Percentiles rank a stretch among this genome's conserved stretches.
phyloP scores from a whole-genome alignment of 2,329 filamentous ascomycete genomes.

The Laburnicola sp. region DNA sequence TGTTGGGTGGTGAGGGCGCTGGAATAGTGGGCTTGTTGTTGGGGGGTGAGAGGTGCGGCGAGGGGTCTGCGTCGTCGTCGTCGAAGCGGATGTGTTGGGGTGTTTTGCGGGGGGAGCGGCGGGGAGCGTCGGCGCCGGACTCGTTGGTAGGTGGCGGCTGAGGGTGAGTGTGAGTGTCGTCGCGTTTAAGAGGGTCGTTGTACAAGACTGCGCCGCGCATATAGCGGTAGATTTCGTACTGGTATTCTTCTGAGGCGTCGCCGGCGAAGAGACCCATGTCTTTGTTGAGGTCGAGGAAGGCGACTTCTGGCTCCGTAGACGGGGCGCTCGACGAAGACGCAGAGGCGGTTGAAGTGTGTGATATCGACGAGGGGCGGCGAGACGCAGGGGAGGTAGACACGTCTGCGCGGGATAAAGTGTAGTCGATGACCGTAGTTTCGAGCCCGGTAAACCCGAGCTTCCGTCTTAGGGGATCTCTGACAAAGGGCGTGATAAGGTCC shows the following conservation, averaged over 20 bases:
- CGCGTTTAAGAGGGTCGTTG: slow-evolving; percentile 47
- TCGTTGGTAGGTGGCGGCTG: slow-evolving; percentile 11
- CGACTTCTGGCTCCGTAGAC: slow-evolving; percentile 33
- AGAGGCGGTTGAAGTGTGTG: slow-evolving; percentile 13
- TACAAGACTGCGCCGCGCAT: slow-evolving; percentile 53
- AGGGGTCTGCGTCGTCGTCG: slow-evolving; percentile 5
- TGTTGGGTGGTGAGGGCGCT: slow-evolving; percentile 8
- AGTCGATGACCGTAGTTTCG: slow-evolving; percentile 68
- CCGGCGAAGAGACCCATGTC: slow-evolving; percentile 52
- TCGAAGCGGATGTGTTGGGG: slow-evolving; percentile 32
- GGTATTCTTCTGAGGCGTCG: slow-evolving; percentile 54
- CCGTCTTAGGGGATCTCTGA: slow-evolving; percentile 40
- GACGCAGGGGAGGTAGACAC: slow-evolving; percentile 39
- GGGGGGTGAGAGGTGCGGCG: slow-evolving; percentile 10
- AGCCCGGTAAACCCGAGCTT: slow-evolving; percentile 58
- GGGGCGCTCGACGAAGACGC: slow-evolving; percentile 11
- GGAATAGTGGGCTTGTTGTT: neutral
- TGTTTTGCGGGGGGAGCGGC: slow-evolving; percentile 31
- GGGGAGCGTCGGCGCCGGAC: slow-evolving; percentile 15
- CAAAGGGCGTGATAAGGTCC: slow-evolving; percentile 33
- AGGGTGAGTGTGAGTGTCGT: too few relatives aligned
- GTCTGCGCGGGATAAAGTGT: slow-evolving; percentile 66
- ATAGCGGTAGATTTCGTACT: slow-evolving; percentile 61
- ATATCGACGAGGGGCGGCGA: slow-evolving; percentile 14
- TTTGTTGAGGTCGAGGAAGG: slow-evolving; percentile 52